Evolutionary conservation across 202 grass and related monocot species (phyloP).

Genomic region (Setaria viridis): DNA sequence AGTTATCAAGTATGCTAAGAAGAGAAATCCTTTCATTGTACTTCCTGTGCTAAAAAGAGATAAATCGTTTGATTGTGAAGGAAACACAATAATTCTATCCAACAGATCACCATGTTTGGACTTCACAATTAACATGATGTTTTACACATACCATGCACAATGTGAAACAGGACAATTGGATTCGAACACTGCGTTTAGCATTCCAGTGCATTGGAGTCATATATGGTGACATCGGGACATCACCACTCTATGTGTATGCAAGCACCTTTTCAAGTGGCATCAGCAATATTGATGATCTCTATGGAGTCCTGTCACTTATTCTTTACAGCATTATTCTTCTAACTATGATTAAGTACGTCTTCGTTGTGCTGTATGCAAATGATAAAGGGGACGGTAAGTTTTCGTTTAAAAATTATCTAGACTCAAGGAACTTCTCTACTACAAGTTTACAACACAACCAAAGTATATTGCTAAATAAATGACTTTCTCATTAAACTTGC

Average conservation of each 20-base stretch:
- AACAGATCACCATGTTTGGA: background rate
- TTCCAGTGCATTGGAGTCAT: slow-evolving; percentile 68
- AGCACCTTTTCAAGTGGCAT: slow-evolving; percentile 62
- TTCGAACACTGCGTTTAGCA: slow-evolving; percentile 49
- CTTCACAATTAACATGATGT: background rate
- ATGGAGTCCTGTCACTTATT: slow-evolving; percentile 58
- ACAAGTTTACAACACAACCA: background rate
- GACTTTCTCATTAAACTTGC: background rate
- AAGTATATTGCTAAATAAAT: background rate
- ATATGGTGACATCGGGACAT: slow-evolving; percentile 71
- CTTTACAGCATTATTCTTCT: slow-evolving; percentile 60
- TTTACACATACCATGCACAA: background rate
- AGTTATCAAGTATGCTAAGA: background rate
- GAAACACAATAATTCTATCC: background rate
- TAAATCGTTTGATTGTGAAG: background rate
- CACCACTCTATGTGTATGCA: slow-evolving; percentile 57
- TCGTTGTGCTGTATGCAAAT: slow-evolving; percentile 63
- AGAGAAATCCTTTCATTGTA: no score
- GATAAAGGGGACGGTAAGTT: slow-evolving; percentile 66
- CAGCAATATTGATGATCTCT: slow-evolving; percentile 48
- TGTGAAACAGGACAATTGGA: slow-evolving; percentile 48
- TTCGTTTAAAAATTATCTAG: background rate
- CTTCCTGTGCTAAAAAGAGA: background rate
- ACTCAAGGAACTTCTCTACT: background rate
- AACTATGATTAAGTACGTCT: slow-evolving; percentile 60